Evolutionary conservation across 305 asterid genomes (phyloP), one percentile per base, ranked within the genome.

Genomic region (Ruellia speciosa): DNA sequence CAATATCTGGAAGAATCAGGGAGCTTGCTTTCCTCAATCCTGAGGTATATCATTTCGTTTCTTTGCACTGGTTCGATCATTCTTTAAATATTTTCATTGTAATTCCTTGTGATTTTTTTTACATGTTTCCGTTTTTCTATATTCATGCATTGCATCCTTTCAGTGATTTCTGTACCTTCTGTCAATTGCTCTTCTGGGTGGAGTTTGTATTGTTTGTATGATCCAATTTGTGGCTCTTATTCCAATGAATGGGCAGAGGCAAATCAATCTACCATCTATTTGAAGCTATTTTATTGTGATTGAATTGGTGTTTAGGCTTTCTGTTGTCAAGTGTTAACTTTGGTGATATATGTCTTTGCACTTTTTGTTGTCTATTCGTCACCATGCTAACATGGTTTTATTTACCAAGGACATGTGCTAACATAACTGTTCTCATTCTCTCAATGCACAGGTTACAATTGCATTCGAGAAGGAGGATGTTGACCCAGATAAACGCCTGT

Each of bases 11-110:
- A 65, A 78, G 98, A 77, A 85, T 84, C 73, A 79, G 96, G 79
- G 98, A 92, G 79, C 94, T 92, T 75, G 98, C 98, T 58, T 92
- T 92, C 72, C 94, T 92, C 69, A 92, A 92, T 75, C 95, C 98
- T 24, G 79, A 84, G 96, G 96, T 90, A 71, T 50, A 65, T 66
- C 60, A 50, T 65, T 71, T 47, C 48, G 59, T 58, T 60, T 54
- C 31, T 61, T 64, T 45, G 31, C 54, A 48, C 17, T 46, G 62
- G 16, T 58, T 67, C 4, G 41, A 60, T 66, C 11, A 33, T 16
- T 54, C 59, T 66, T 16, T 63, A 39, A 40, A 57, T 63, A 56
- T 49, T 49, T 60, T 64, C 49, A 49, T 40, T 45, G 62, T 50
- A 64, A 61, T 24, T 43, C 65, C 31, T 33, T 24, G 31, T 2